A percentile compares a stretch with the other conserved stretches of the same genome.
phyloP scores from a whole-genome alignment of 1,284 basidiomycete species.

The Pulveroboletus sp. region DNA sequence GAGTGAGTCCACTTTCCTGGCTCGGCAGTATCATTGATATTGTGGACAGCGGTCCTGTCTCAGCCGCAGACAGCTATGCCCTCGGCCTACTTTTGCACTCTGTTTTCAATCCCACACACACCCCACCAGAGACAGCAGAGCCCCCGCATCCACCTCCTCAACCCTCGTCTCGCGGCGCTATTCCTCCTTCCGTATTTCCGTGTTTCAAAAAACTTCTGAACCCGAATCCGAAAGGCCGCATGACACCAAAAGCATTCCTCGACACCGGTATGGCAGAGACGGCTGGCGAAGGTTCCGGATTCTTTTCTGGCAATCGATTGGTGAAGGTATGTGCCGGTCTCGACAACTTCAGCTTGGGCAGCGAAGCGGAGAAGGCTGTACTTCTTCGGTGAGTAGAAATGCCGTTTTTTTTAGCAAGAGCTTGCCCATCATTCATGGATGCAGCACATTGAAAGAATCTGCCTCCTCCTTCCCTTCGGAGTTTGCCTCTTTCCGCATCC shows the following conservation, averaged over 20 bases:
- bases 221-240: constrained; percentile 80
- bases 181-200: constrained; percentile 79
- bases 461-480: constrained; percentile 81
- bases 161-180: constrained; percentile 72
- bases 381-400: constrained; percentile 65
- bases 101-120: constrained; percentile 82
- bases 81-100: constrained; percentile 83
- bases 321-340: constrained; percentile 85
- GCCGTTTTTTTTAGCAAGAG: neutral
- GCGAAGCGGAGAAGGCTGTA: constrained; percentile 77
- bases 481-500: constrained; percentile 83
- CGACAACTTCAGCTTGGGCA: constrained; percentile 84
- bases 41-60: constrained; percentile 59
- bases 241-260: constrained; percentile 78
- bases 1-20: constrained; percentile 56
- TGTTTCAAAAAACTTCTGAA: constrained; percentile 87
- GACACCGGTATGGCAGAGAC: constrained; percentile 77
- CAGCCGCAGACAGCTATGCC: constrained; percentile 82
- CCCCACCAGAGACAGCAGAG: constrained; percentile 66
- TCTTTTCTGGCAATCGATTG: constrained; percentile 84
- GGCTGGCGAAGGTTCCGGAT: constrained; percentile 60
- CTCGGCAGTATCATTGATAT: constrained; percentile 1
- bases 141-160: constrained; percentile 75
- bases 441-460: constrained; percentile 78
- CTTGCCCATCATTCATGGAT: neutral